A percentile compares a stretch with the other conserved stretches of the same genome.
phyloP scores from a whole-genome alignment of 148 eudicot species.

The Arbutus unedo region DNA sequence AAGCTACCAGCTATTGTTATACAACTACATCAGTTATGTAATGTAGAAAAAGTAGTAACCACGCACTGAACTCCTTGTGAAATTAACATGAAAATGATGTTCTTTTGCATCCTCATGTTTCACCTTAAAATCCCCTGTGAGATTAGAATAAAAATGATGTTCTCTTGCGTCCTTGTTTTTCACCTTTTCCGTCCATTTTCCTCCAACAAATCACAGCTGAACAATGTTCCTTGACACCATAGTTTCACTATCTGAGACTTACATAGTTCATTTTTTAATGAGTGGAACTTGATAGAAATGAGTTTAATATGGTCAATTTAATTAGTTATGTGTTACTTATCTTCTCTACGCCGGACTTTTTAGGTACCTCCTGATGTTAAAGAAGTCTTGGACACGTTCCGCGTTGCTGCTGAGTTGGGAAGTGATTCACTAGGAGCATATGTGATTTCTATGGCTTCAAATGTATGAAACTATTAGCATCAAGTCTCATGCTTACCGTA shows the following conservation, averaged over 20 bases:
- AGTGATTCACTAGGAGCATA: slow-evolving; percentile 92
- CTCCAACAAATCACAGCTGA: background rate
- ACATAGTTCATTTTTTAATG: background rate
- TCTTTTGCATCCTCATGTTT: background rate
- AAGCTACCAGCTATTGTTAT: background rate
- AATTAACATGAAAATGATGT: background rate
- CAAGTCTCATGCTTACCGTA: background rate
- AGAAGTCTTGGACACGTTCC: slow-evolving; percentile 85
- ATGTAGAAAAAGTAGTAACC: background rate
- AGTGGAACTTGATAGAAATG: background rate
- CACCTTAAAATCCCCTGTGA: background rate
- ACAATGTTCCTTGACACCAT: background rate
- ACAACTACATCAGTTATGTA: background rate
- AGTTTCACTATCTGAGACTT: background rate
- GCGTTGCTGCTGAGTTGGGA: slow-evolving; percentile 86
- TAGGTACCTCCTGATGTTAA: slow-evolving; percentile 74
- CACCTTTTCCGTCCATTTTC: background rate
- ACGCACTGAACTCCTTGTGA: background rate
- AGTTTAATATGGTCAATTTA: background rate
- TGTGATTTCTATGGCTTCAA: slow-evolving; percentile 94
- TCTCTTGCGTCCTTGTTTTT: background rate
- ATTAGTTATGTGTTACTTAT: background rate
- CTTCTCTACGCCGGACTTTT: slow-evolving; percentile 12
- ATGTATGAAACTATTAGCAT: slow-evolving; percentile 41
- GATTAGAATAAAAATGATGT: background rate